phyloP scores from a whole-genome alignment of 75 land plant species.

The Selaginella moellendorffii region DNA sequence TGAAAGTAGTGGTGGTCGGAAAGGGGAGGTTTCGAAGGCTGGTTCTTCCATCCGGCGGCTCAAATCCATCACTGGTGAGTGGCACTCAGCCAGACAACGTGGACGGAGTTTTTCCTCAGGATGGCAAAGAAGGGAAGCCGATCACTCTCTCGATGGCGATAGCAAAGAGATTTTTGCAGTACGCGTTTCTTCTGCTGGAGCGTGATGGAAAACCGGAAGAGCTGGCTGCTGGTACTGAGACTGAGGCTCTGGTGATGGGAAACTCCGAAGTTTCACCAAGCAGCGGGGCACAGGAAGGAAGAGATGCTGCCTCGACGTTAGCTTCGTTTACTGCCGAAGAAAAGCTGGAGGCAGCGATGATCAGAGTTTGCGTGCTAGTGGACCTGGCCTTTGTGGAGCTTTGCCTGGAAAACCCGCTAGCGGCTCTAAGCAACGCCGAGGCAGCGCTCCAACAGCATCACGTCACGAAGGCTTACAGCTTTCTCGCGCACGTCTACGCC shows the following conservation, averaged over 20 bases:
- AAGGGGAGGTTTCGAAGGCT: constrained; percentile 72
- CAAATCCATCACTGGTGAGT: constrained; percentile 12
- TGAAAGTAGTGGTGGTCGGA: constrained; percentile 46
- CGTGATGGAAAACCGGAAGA: too few relatives aligned
- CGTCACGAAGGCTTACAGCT: constrained; percentile 39
- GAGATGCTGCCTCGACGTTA: constrained; percentile 22
- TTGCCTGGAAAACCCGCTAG: constrained; percentile 57
- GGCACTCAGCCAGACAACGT: too few relatives aligned
- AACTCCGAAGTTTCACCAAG: too few relatives aligned
- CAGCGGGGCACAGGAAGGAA: constrained; percentile 56
- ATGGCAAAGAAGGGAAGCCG: too few relatives aligned
- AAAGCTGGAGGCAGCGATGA: constrained; percentile 34
- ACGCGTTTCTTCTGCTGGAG: too few relatives aligned
- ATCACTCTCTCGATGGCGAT: too few relatives aligned
- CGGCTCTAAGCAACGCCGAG: constrained; percentile 42
- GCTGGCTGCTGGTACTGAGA: too few relatives aligned
- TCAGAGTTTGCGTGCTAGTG: constrained; percentile 58
- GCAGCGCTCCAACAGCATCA: constrained; percentile 45
- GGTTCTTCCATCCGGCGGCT: constrained; percentile 27
- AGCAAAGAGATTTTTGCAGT: too few relatives aligned
- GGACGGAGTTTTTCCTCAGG: too few relatives aligned
- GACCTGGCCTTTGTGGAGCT: constrained; percentile 80
- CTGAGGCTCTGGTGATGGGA: too few relatives aligned
- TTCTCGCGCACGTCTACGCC: constrained; percentile 65
- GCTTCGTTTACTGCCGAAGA: constrained; percentile 39